Percentiles rank a stretch among this genome's conserved stretches.
phyloP scores from a whole-genome alignment of 805 yeast genomes.

The Saccharomyces jurei region DNA sequence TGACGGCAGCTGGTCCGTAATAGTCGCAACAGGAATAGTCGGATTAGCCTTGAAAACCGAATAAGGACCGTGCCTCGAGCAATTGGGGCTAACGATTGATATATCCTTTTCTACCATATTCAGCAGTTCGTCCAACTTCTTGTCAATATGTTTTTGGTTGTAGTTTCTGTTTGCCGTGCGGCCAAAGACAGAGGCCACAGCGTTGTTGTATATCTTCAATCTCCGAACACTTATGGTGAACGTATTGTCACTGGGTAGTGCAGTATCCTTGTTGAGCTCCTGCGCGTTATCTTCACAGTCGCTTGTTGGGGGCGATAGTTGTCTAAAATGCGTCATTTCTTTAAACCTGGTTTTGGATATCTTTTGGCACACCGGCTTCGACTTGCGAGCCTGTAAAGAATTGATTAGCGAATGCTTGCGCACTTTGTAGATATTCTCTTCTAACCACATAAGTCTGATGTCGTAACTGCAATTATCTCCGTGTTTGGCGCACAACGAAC shows the following conservation, averaged over 20 bases:
- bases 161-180: constrained; percentile 3
- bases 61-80: constrained; percentile 14
- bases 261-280: not conserved
- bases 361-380: not conserved
- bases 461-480: constrained; percentile 25
- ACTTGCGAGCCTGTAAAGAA: not conserved
- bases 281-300: not conserved
- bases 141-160: constrained; percentile 19
- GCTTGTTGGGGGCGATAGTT: not conserved
- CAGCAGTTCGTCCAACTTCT: constrained; percentile 12
- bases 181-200: constrained; percentile 19
- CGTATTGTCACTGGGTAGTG: constrained; percentile 3
- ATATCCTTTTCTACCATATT: constrained; percentile 5
- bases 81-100: not conserved
- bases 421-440: constrained; percentile 17
- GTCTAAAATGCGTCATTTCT: constrained; percentile 12
- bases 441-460: constrained; percentile 24
- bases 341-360: constrained; percentile 17
- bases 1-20: not conserved
- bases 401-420: not conserved
- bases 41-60: constrained; percentile 5
- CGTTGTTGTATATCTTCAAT: constrained; percentile 25
- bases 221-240: constrained; percentile 28
- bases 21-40: not conserved
- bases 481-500: constrained; percentile 22